Evolutionary conservation across 2,329 filamentous ascomycete genomes (phyloP).

Genomic region (Endocalyx cinctus): DNA sequence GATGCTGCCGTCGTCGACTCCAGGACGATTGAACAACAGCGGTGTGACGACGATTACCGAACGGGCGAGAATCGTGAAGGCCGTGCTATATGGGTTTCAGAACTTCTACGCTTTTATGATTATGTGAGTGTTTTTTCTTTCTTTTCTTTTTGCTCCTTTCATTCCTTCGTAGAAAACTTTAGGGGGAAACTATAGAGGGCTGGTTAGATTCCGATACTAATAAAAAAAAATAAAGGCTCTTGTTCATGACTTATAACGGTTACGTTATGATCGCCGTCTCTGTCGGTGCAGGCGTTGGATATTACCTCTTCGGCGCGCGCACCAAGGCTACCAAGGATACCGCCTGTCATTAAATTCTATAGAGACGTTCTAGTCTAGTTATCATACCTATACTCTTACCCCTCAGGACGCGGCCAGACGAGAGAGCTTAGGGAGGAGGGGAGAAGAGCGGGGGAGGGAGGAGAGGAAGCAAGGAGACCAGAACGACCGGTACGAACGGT

Average conservation of each 20-base stretch:
- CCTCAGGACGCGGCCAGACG: too few species aligned
- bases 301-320: constrained; percentile 71
- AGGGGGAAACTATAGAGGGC: too few species aligned
- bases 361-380: too few species aligned
- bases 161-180: background rate
- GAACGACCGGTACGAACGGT: too few species aligned
- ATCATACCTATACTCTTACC: too few species aligned
- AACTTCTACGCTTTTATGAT: constrained; percentile 99
- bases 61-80: constrained; percentile 73
- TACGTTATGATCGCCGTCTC: constrained; percentile 94
- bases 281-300: constrained; percentile 83
- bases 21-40: constrained; percentile 64
- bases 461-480: background rate
- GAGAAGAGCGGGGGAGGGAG: background rate
- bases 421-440: background rate
- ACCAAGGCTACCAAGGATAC: constrained; percentile 75
- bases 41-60: constrained; percentile 48
- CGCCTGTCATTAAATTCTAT: constrained; percentile 73
- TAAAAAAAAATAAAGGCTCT: constrained; percentile 56
- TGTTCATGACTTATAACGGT: constrained; percentile 99
- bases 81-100: constrained; percentile 80
- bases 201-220: too few species aligned
- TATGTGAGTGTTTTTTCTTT: constrained; percentile 64
- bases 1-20: constrained; percentile 55
- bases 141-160: background rate